These are phyloP conservation scores for Bruguiera hainesii DNA, from an alignment of 441 rosid species.

Conservation along the genomic window DNA sequence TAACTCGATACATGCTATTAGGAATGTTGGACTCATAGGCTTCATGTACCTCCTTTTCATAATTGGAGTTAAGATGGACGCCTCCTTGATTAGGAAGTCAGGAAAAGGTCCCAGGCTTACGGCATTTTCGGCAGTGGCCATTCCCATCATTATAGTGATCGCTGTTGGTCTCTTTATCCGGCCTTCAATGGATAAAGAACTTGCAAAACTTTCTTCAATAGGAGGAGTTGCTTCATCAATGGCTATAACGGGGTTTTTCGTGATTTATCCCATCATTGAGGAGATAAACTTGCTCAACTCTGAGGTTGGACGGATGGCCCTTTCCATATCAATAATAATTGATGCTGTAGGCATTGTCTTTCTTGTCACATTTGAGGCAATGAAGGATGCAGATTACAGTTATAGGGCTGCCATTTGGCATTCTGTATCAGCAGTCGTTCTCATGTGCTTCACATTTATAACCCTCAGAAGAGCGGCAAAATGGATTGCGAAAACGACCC, in stretches of 20 bases:
- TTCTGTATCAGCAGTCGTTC: slow-evolving; percentile 21
- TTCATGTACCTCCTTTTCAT: slow-evolving; percentile 47
- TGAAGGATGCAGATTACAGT: slow-evolving; percentile 24
- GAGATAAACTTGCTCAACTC: slow-evolving; percentile 59
- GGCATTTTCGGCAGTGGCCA: slow-evolving; percentile 27
- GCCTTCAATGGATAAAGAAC: slow-evolving; percentile 23
- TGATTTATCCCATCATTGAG: slow-evolving; percentile 40
- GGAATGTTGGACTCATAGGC: slow-evolving; percentile 45
- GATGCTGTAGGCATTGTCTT: slow-evolving; percentile 31
- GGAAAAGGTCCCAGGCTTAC: slow-evolving; percentile 38
- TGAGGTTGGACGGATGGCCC: slow-evolving; percentile 54
- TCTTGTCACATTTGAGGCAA: slow-evolving; percentile 33
- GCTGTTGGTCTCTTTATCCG: slow-evolving; percentile 25
- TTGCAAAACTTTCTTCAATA: slow-evolving; percentile 28
- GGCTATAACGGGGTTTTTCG: slow-evolving; percentile 45
- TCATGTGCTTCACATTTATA: slow-evolving; percentile 18
- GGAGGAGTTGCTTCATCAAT: slow-evolving; percentile 28
- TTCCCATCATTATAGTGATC: slow-evolving; percentile 19
- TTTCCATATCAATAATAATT: slow-evolving; percentile 38
- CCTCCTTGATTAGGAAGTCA: slow-evolving; percentile 29
- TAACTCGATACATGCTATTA: slow-evolving; percentile 24
- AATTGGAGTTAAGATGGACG: slow-evolving; percentile 46
- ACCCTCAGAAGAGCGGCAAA: slow-evolving; percentile 24
- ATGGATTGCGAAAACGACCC: slow-evolving; percentile 43
- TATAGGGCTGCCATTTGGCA: slow-evolving; percentile 24